A percentile compares a stretch with the other conserved stretches of the same genome.
Evolutionary conservation across 2,329 filamentous ascomycete species (phyloP).

Genomic region (Gaeumannomyces tritici): DNA sequence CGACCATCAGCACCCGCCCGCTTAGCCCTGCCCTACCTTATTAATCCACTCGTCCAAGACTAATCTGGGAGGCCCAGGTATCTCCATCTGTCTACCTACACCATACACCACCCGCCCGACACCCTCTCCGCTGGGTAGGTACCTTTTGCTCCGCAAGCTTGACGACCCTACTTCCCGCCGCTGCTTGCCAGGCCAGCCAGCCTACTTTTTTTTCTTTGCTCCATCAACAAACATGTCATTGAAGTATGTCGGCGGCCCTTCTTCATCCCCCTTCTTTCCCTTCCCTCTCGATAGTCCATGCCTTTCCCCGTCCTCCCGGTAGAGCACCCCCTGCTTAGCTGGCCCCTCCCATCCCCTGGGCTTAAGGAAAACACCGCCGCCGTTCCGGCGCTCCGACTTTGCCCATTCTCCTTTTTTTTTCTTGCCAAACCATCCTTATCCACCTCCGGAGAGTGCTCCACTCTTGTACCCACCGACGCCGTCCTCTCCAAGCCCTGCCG

Average conservation of each 20-base stretch:
- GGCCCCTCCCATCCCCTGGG: too few species aligned
- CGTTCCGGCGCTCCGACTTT: conserved; percentile 5
- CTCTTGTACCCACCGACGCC: conserved; percentile 3
- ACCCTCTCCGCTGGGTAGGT: background rate
- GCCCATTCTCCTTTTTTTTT: background rate
- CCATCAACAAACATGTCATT: conserved; percentile 24
- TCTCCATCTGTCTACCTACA: background rate
- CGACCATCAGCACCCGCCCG: background rate
- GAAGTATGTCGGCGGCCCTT: conserved; percentile 19
- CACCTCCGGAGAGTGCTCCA: background rate
- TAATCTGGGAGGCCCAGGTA: background rate
- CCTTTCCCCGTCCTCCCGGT: background rate
- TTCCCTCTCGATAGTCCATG: conserved; percentile 2
- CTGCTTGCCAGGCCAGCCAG: conserved; percentile 14
- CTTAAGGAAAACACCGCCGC: background rate
- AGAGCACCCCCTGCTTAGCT: background rate
- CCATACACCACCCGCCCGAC: background rate
- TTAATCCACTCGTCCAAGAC: background rate
- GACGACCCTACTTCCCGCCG: conserved; percentile 11
- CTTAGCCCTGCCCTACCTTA: background rate
- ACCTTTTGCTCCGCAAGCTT: background rate
- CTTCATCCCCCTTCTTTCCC: conserved; percentile 6
- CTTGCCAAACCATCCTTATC: conserved; percentile 7
- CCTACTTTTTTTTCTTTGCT: conserved; percentile 2
- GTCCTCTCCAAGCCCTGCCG: background rate